Evolutionary conservation across 805 yeast species (phyloP), one percentile per base, ranked within the genome.

Genomic region (Torulaspora quercuum): DNA sequence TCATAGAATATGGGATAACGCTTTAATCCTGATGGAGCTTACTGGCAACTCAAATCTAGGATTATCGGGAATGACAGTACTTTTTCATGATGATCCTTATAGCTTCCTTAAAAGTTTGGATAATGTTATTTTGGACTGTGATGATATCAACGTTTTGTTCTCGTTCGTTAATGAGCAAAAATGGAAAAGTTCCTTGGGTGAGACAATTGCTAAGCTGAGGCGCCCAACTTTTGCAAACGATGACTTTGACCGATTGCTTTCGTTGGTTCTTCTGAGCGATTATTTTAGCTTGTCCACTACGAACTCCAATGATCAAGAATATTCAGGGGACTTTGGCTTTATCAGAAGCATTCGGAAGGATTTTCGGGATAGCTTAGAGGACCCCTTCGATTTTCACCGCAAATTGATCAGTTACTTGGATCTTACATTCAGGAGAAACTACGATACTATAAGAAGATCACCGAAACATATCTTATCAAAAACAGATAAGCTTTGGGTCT

Each of bases 351-450:
- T 20, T 18, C 25, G 44, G 11, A 13, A 26, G 7, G 23, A 29
- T 8, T 43, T 43, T 19, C 29, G 22, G n/a, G 15, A 36, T 2
- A 21, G 35, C 13, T 13, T 43, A 3, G 10, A 10, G 10, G 34
- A 34, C 19, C 23, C 31, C n/a, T 15, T 20, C 20, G 32, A 38
- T 9, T 37, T 41, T 12, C 42, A 44, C 14, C 17, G 25, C 17
- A 20, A 29, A n/a, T 22, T 44, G 19, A 31, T 44, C 6, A 31
- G 31, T 9, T 44, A 40, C 33, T 8, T 44, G 16, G 33, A 37
- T 11, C 14, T 27, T 7, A 27, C 17, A 17, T 36, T 44, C 9
- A 33, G 33, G 6, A 32, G 25, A 9, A 35, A 44, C 24, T 44
- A 39, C 17, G 15, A 28, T 10, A 10, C 14, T 5, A 29, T 33